These are phyloP conservation scores for Yarrowia sp. DNA, from an alignment of 805 yeast genomes.

Conservation along the genomic window DNA sequence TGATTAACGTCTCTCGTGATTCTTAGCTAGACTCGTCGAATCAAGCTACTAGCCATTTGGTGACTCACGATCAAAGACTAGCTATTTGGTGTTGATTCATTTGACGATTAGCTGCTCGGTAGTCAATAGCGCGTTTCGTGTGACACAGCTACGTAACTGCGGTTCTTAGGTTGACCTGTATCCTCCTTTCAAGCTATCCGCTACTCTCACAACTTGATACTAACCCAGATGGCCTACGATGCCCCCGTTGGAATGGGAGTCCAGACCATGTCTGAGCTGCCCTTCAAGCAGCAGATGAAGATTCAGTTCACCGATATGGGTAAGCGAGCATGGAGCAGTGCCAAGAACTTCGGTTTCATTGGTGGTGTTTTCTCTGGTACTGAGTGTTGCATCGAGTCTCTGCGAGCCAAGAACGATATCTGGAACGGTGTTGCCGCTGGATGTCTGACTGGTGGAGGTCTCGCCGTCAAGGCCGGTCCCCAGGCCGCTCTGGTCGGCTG, in stretches of 20 bases:
- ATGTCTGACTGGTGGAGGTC: conserved; percentile 95
- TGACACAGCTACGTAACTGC: too few relatives aligned
- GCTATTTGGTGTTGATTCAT: too few relatives aligned
- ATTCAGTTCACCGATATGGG: conserved; percentile 93
- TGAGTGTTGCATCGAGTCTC: conserved; percentile 85
- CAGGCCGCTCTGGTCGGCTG: conserved; percentile 90
- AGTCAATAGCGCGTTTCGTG: too few relatives aligned
- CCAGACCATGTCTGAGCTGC: conserved; percentile 75
- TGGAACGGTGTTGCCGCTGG: conserved; percentile 94
- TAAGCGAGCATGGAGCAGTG: conserved; percentile 81
- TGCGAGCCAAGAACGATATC: conserved; percentile 88
- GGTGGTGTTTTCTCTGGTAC: conserved; percentile 92
- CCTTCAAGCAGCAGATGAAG: conserved; percentile 91
- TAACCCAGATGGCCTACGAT: conserved; percentile 70
- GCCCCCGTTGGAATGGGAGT: conserved; percentile 68
- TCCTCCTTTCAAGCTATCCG: too few relatives aligned
- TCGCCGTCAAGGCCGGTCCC: conserved; percentile 92
- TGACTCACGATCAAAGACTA: too few relatives aligned
- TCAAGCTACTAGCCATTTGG: too few relatives aligned
- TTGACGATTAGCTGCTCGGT: too few relatives aligned
- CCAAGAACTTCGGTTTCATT: conserved; percentile 91
- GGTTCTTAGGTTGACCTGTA: too few relatives aligned
- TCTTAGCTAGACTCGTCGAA: too few relatives aligned
- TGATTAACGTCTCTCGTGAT: too few relatives aligned
- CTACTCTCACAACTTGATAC: not conserved